phyloP scores from a whole-genome alignment of 2,329 filamentous ascomycete genomes.

The Aspergillus fumigatus region DNA sequence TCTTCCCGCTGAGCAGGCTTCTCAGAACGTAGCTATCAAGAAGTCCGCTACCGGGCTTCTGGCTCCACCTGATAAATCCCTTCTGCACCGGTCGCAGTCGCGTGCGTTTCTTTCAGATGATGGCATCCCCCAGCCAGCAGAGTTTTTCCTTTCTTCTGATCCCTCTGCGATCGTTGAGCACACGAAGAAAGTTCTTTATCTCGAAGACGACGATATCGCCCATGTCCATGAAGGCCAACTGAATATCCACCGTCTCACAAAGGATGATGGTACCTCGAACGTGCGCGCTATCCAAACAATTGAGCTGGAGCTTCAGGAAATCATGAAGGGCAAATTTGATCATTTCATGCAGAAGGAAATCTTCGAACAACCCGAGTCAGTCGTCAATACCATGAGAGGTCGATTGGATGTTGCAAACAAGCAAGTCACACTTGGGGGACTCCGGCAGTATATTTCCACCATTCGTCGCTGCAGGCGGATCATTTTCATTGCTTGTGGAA shows the following conservation, averaged over 20 bases:
- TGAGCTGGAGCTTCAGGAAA: slow-evolving; percentile 98
- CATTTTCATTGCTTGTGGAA: slow-evolving; percentile 98
- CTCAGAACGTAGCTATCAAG: slow-evolving; percentile 95
- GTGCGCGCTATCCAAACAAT: slow-evolving; percentile 97
- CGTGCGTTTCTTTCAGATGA: slow-evolving; percentile 98
- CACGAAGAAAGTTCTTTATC: slow-evolving; percentile 99
- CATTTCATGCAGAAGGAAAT: slow-evolving; percentile 99
- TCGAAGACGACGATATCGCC: slow-evolving; percentile 98
- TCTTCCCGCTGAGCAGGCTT: slow-evolving; percentile 87
- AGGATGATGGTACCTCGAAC: slow-evolving; percentile 94
- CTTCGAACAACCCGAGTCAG: slow-evolving; percentile 98
- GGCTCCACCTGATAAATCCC: slow-evolving; percentile 91
- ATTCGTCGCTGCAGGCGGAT: slow-evolving; percentile 95
- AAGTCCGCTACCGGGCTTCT: slow-evolving; percentile 73
- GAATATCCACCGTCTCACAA: slow-evolving; percentile 97
- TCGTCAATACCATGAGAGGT: slow-evolving; percentile 99
- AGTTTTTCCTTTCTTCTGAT: slow-evolving; percentile 99
- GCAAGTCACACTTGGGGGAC: slow-evolving; percentile 89
- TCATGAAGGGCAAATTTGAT: slow-evolving; percentile 99
- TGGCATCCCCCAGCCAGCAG: slow-evolving; percentile 93
- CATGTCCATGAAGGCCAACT: slow-evolving; percentile 98
- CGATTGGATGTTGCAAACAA: slow-evolving; percentile 92
- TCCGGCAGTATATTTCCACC: slow-evolving; percentile 92
- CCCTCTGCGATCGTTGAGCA: slow-evolving; percentile 98
- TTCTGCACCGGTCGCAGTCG: slow-evolving; percentile 96